Base-by-base conservation (phyloP, 2,329 filamentous ascomycete genomes). In the Microcyclosporella mali region DNA sequence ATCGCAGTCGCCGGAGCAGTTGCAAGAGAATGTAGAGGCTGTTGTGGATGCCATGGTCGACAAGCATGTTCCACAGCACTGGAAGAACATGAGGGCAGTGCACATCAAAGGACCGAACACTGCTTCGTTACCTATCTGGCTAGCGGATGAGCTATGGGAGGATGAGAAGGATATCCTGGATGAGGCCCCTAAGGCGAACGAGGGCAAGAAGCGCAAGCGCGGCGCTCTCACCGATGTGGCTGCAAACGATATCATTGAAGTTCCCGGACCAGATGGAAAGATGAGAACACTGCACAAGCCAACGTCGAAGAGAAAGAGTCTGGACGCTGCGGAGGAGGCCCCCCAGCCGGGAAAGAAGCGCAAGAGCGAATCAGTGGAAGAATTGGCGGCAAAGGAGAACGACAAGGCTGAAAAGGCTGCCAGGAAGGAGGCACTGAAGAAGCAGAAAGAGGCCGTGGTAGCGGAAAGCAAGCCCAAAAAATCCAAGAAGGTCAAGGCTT, bases 41-140 rank as follows among this genome's bases (percentile, higher is more conserved):
- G 85, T 90, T 3, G 77, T 79, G 17, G 67, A 75, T 33, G 76
- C 74, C 2, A 67, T 95, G 58, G 79, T 88, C 6, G 81, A 85
- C 49, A 88, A 85, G 65, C 85, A 84, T 61, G 80, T 95, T 34
- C 80, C 88, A 14, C 82, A 90, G 64, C 83, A 88, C 59, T 95
- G 89, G 88, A 79, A 79, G 59, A 92, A 90, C 64, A 77, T 97
- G 51, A 82, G 83, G 66, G 79, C 79, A 50, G 71, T 98, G 49
- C 88, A 94, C 66, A 75, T 98, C 72, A 98, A 97, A 75, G 87
- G 88, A 2, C 84, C 87, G 19, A 81, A 86, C 60, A 95, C 90
- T 3, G 84, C 82, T 48, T 85, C 90, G 7, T 74, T 98, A 59
- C 92, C 92, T n/a, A 82, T 98, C 62, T 98, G 88, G 86, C 71